Evolutionary conservation across 2,329 filamentous ascomycete species (phyloP).

Genomic region (Tolypocladium cylindrosporum): DNA sequence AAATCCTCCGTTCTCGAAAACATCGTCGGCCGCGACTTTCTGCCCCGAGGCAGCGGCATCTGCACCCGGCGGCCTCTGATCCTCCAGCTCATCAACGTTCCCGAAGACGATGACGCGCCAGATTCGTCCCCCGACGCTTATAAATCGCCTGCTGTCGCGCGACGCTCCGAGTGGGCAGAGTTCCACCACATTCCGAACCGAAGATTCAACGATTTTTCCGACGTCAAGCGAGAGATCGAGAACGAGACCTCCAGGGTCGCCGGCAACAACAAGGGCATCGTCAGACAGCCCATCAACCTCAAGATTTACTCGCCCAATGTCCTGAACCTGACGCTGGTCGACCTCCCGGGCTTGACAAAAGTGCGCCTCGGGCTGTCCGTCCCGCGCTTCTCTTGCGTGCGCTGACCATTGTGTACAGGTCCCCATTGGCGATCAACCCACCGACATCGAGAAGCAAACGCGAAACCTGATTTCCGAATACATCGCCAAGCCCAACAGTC

Average conservation of each 20-base stretch:
- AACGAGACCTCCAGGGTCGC: constrained; percentile 87
- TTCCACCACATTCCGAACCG: constrained; percentile 91
- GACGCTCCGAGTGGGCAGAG: constrained; percentile 73
- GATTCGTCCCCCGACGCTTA: constrained; percentile 63
- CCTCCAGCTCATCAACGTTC: constrained; percentile 95
- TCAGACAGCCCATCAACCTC: constrained; percentile 92
- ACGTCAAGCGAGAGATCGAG: constrained; percentile 95
- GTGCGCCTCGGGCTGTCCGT: constrained; percentile 30
- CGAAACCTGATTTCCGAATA: constrained; percentile 94
- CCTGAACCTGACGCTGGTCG: constrained; percentile 89
- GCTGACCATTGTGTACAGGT: constrained; percentile 42
- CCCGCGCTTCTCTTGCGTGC: constrained; percentile 2
- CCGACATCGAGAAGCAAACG: constrained; percentile 98
- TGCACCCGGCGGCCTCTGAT: constrained; percentile 91
- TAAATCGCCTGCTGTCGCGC: constrained; percentile 61
- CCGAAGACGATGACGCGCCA: constrained; percentile 58
- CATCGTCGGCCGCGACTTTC: constrained; percentile 94
- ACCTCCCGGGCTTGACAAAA: constrained; percentile 93
- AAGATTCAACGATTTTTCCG: constrained; percentile 80
- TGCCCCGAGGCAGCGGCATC: constrained; percentile 92
- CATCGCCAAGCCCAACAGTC: constrained; percentile 97
- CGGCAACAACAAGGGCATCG: constrained; percentile 97
- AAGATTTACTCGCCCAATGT: constrained; percentile 98
- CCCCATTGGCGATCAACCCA: constrained; percentile 93
- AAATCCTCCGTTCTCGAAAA: constrained; percentile 99